Evolutionary conservation across 192 early-diverging fungal genomes (phyloP).

Genomic region (Coemansia pectinata): DNA sequence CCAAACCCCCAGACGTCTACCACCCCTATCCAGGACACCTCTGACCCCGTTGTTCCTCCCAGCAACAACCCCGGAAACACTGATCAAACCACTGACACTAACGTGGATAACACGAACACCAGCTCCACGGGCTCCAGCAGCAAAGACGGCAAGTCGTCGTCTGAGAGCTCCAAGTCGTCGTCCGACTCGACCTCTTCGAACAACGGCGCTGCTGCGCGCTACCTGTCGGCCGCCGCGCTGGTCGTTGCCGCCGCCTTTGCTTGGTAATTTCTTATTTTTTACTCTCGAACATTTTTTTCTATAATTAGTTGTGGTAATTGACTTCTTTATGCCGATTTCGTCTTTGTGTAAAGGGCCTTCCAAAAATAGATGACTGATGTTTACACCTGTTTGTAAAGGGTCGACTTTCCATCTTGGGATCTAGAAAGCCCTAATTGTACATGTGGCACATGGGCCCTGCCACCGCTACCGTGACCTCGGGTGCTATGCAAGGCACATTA

Average conservation of each 20-base stretch:
- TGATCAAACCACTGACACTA: neutral
- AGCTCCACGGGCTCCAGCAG: neutral
- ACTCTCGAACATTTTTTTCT: conserved; percentile 2
- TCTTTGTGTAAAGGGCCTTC: neutral
- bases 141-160: neutral
- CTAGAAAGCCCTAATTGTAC: neutral
- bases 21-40: neutral
- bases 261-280: neutral
- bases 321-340: neutral
- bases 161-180: conserved; percentile 14
- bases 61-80: neutral
- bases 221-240: conserved; percentile 35
- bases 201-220: conserved; percentile 20
- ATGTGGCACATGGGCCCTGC: neutral
- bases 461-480: neutral
- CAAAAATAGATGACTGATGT: neutral
- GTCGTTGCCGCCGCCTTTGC: conserved; percentile 25
- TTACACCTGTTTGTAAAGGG: neutral
- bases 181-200: conserved; percentile 9
- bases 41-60: neutral
- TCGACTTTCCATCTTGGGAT: neutral
- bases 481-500: neutral
- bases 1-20: neutral
- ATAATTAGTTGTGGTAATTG: neutral
- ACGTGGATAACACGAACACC: neutral